Percentiles rank a stretch among this genome's conserved stretches.
phyloP scores from a whole-genome alignment of 495 filamentous ascomycete genomes.

The Aspergillus steynii region DNA sequence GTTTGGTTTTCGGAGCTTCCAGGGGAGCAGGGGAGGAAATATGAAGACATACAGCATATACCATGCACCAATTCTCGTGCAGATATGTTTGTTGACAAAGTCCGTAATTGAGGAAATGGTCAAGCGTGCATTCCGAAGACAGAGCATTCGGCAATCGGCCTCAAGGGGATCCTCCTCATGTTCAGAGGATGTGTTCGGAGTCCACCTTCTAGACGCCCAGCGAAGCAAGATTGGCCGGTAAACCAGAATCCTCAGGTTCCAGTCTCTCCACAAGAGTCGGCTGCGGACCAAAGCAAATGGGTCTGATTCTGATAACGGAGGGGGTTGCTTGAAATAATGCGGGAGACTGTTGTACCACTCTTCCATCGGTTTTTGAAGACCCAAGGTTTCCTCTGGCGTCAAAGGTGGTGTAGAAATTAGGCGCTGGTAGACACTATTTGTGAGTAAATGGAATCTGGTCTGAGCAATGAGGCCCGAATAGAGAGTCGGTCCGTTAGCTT shows the following conservation, averaged over 20 bases:
- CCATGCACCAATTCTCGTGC: conserved; percentile 49
- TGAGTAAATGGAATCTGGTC: conserved; percentile 49
- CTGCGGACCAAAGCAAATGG: conserved; percentile 41
- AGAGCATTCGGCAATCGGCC: conserved; percentile 42
- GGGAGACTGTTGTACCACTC: conserved; percentile 49
- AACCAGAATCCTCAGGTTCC: conserved; percentile 54
- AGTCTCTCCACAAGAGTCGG: conserved; percentile 49
- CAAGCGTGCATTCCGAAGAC: conserved; percentile 43
- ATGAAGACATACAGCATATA: conserved; percentile 48
- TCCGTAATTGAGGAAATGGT: conserved; percentile 48
- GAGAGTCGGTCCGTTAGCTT: conserved; percentile 45
- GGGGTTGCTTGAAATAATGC: conserved; percentile 43
- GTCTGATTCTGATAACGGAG: conserved; percentile 32
- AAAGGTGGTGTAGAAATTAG: conserved; percentile 52
- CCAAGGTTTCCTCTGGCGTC: conserved; percentile 47
- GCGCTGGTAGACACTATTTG: conserved; percentile 51
- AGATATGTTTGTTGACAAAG: conserved; percentile 42
- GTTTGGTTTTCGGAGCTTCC: not conserved
- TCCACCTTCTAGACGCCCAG: conserved; percentile 47
- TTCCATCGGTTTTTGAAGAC: conserved; percentile 47
- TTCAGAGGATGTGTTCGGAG: conserved; percentile 30
- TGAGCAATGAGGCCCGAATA: conserved; percentile 53
- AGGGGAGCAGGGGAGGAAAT: conserved; percentile 11
- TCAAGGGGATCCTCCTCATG: conserved; percentile 43
- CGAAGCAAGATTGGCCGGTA: conserved; percentile 54